Evolutionary conservation across 306 rosid species (phyloP).

Genomic region (Mimosa bimucronata): DNA sequence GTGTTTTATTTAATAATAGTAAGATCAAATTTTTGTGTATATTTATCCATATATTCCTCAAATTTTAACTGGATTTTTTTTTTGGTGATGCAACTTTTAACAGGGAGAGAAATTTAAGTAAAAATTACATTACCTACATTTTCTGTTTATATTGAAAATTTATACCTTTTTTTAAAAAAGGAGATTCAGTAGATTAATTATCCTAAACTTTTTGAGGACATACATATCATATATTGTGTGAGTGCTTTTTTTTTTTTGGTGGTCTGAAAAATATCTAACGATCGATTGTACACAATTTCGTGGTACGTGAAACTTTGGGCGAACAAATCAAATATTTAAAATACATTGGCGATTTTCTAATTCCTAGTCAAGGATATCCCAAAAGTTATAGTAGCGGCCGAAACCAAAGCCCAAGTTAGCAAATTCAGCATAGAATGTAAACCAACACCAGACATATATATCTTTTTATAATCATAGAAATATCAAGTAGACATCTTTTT

Average conservation of each 20-base stretch:
- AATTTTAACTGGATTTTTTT: no score
- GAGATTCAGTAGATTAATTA: background rate
- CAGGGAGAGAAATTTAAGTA: background rate
- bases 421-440: background rate
- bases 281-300: background rate
- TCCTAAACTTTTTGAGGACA: constrained; percentile 7
- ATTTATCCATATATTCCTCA: background rate
- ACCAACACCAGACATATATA: background rate
- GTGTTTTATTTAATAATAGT: background rate
- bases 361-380: constrained; percentile 9
- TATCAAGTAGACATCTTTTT: background rate
- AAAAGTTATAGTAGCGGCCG: constrained; percentile 2
- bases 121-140: background rate
- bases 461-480: background rate
- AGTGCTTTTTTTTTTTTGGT: background rate
- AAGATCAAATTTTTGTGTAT: no score
- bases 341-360: constrained; percentile 5
- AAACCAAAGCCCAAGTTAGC: constrained; percentile 6
- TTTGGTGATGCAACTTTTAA: background rate
- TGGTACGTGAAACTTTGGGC: constrained; percentile 26
- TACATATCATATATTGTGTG: background rate
- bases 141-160: background rate
- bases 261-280: constrained; percentile 12
- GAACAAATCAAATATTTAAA: constrained; percentile 35
- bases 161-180: background rate